Base-by-base conservation (phyloP, 768 basidiomycete genomes). In the Inosperma sp. region DNA sequence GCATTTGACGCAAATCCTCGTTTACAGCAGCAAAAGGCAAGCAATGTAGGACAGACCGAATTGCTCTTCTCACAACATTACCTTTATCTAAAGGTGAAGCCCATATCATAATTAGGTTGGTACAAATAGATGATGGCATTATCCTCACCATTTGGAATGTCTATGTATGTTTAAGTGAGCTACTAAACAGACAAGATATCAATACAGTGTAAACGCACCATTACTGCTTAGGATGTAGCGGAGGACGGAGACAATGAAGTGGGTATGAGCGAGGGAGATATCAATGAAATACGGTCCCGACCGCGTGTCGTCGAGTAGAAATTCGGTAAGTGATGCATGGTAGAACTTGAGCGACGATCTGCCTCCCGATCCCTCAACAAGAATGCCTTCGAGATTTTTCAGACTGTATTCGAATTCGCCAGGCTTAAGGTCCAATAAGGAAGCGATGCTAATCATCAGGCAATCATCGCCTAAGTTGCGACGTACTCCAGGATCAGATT, bases 311-410 rank as follows among this genome's bases (percentile, higher is more conserved):
- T 54, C 56, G 12, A 53, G 19, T 12, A 56, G 43, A 49, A 56
- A 56, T 19, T 56, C 55, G 22, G 10, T 14, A n/a, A 56, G 39
- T 4, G 55, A 53, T 3, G 52, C 48, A 23, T 56, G 55, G 5
- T 42, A 30, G 14, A 50, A 31, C 2, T 47, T 35, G 35, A 19
- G 41, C 23, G 14, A 39, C 2, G 39, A 25, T 23, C 7, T 33
- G 12, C 2, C n/a, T n/a, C 4, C 23, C 35, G 3, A 41, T 36
- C 21, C 14, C 21, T 14, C 34, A 40, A 40, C 12, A 5, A 40
- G 17, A 22, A 40, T 6, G 3, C 39, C 39, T 22, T 23, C 21
- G 7, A 40, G 5, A 40, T 13, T 40, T 40, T 25, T 8, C 12
- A 23, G 16, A 23, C 39, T 40, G 12, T 40, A 40, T 2, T 13